phyloP scores from a whole-genome alignment of 2,329 filamentous ascomycete genomes.

The Orbilia brochopaga region DNA sequence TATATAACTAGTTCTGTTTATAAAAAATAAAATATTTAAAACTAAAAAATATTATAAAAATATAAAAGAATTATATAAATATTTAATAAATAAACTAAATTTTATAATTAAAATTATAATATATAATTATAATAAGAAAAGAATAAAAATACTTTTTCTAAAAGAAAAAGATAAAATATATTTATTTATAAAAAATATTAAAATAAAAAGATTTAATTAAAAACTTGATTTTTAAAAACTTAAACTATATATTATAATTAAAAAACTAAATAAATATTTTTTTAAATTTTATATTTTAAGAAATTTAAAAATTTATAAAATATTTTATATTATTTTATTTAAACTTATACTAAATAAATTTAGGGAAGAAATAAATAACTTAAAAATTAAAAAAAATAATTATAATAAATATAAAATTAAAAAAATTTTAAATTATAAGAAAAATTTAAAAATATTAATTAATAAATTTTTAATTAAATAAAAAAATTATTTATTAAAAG shows the following conservation, averaged over 20 bases:
- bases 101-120: background rate
- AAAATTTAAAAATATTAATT: background rate
- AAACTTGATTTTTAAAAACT: background rate
- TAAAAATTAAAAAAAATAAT: slow-evolving; percentile 1
- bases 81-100: background rate
- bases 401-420: background rate
- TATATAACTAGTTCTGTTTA: background rate
- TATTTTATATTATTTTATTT: background rate
- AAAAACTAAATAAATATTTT: slow-evolving; percentile 3
- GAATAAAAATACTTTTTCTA: background rate
- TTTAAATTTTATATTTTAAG: background rate
- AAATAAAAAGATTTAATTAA: slow-evolving; percentile 3
- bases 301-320: background rate
- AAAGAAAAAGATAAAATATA: slow-evolving; percentile 1
- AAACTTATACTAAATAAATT: background rate
- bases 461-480: background rate
- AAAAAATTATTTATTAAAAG: background rate
- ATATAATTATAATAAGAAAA: background rate
- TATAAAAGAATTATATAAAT: background rate
- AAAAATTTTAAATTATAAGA: background rate
- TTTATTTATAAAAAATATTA: slow-evolving; percentile 1
- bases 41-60: background rate
- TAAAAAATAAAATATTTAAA: background rate
- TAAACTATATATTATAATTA: background rate
- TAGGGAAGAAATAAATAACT: background rate